Evolutionary conservation across 1,284 basidiomycete species (phyloP).

Genomic region (Calocybe gambosa): DNA sequence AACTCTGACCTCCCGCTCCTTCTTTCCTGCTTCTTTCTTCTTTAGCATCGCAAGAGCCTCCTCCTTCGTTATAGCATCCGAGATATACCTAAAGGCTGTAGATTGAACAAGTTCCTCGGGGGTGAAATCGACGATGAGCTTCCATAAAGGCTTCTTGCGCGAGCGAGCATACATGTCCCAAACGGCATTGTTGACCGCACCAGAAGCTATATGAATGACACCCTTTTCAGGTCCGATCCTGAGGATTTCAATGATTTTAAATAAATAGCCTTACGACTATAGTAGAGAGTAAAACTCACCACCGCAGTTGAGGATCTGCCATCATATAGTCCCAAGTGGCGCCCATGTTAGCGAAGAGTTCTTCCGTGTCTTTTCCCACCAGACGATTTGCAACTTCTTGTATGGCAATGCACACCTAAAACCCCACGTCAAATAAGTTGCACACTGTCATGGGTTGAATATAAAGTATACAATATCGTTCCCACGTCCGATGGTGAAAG

Average conservation of each 20-base stretch:
- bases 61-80: constrained; percentile 86
- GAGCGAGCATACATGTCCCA: constrained; percentile 83
- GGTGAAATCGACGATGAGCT: constrained; percentile 78
- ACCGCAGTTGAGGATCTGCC: constrained; percentile 84
- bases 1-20: constrained; percentile 71
- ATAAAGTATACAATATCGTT: constrained; percentile 78
- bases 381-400: constrained; percentile 73
- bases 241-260: constrained; percentile 2
- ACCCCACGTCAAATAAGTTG: not conserved
- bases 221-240: constrained; percentile 89
- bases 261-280: not conserved
- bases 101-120: constrained; percentile 85
- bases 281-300: constrained; percentile 42
- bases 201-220: constrained; percentile 78
- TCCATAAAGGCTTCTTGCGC: constrained; percentile 79
- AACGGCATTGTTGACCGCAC: constrained; percentile 74
- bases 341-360: constrained; percentile 87
- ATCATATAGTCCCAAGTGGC: constrained; percentile 75
- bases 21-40: constrained; percentile 71
- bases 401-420: constrained; percentile 75
- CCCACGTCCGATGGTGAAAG: constrained; percentile 94
- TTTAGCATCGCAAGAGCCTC: constrained; percentile 85
- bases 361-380: constrained; percentile 79
- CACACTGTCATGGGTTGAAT: not conserved
- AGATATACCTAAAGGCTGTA: constrained; percentile 87